Base-by-base conservation (phyloP, 495 filamentous ascomycete species). In the Daldinia caldariorum region DNA sequence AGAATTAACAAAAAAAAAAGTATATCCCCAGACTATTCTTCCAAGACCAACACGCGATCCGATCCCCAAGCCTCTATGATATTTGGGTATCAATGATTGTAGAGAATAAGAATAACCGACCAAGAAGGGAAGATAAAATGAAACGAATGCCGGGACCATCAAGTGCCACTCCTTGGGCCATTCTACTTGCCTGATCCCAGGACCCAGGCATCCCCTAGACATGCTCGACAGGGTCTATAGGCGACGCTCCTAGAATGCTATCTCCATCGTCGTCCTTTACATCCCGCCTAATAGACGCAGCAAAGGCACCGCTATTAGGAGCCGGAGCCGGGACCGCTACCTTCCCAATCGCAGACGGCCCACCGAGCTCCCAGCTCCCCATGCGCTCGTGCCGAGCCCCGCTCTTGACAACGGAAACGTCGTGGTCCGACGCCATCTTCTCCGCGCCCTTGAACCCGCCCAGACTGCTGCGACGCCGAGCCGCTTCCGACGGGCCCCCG, bases 321-420 rank as follows among this genome's bases (percentile, higher is more conserved):
- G 29, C 45, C 16, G 61, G 65, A 50, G 58, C 32, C 12, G 69
- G 63, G 5, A 29, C 14, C 0, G 43, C 16, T n/a, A 61, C 29
- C 6, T 35, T 63, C 1, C 22, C 32, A 6, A 3, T 38, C 20
- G 35, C 29, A 14, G 56, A 43, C 0, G 66, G 61, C 5, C 43
- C 62, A 2, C 70, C 62, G 7, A 82, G 67, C 57, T 82, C 80
- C 80, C 80, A 82, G 61, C 80, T 82, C 14, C 80, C 80, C 7
- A 78, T 70, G 3, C 79, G 70, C 54, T 81, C 80, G 8, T 81
- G 78, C 8, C 73, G 59, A 6, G 43, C 58, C 3, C 80, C 80
- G n/a, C 67, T 60, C 29, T 66, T 72, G 9, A 71, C 74, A 34
- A 75, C 71, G 5, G 77, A 76, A 1, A 81, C 59, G 56, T 82